These are phyloP conservation scores for Crepidotus sp. DNA, from an alignment of 1,284 basidiomycete species.

Conservation along the genomic window DNA sequence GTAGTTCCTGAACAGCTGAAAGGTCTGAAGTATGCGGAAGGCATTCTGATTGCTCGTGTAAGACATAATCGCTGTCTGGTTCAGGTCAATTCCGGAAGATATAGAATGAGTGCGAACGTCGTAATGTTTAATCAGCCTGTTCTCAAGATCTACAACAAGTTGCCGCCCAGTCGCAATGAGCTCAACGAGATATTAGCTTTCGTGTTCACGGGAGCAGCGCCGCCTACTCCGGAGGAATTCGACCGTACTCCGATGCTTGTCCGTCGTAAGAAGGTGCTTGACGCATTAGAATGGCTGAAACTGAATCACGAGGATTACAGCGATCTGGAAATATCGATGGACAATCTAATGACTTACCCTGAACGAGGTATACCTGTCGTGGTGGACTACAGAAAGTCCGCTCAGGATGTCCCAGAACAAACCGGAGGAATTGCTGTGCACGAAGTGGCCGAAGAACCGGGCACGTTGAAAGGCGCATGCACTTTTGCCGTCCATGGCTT, in stretches of 20 bases:
- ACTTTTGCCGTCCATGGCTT: no score
- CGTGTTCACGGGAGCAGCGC: background rate
- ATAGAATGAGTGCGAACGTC: constrained; percentile 3
- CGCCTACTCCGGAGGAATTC: constrained; percentile 26
- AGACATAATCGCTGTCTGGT: constrained; percentile 7
- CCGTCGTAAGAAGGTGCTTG: constrained; percentile 20
- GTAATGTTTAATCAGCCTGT: constrained; percentile 1
- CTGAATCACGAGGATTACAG: constrained; percentile 31
- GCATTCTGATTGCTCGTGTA: background rate
- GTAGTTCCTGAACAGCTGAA: background rate
- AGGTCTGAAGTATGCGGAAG: background rate
- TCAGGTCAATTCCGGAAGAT: background rate
- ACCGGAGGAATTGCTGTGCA: no score
- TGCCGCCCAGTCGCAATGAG: background rate
- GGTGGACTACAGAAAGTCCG: background rate
- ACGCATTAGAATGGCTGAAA: constrained; percentile 30
- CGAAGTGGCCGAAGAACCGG: background rate
- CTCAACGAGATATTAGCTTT: background rate
- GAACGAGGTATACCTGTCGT: constrained; percentile 24
- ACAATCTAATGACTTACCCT: constrained; percentile 20
- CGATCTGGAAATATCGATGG: constrained; percentile 21
- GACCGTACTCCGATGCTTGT: constrained; percentile 29
- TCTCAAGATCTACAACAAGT: background rate
- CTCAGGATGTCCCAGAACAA: no score
- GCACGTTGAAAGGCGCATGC: no score